Evolutionary conservation across 2,329 filamentous ascomycete genomes (phyloP).

Genomic region (Penicillium corylophilum): DNA sequence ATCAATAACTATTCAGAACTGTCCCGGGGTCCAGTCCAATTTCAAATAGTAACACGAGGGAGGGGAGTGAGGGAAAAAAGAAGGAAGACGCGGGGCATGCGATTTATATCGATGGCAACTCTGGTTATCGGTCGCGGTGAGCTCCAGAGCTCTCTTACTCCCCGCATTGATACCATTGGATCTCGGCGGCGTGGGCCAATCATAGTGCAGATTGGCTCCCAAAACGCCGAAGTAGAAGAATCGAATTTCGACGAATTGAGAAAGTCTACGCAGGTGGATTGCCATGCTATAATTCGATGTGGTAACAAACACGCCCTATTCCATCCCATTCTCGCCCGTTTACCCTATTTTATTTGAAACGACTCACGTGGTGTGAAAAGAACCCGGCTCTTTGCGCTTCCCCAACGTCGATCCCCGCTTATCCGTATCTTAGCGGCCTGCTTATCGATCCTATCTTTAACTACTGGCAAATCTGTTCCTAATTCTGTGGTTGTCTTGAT

Average conservation of each 20-base stretch:
- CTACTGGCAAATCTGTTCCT: no score
- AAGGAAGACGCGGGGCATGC: slow-evolving; percentile 10
- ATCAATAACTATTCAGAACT: not conserved
- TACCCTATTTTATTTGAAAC: not conserved
- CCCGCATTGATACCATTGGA: slow-evolving; percentile 24
- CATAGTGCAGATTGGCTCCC: not conserved
- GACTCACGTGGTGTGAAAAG: not conserved
- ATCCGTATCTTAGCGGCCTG: no score
- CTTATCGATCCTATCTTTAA: no score
- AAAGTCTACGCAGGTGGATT: slow-evolving; percentile 21
- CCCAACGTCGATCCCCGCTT: not conserved
- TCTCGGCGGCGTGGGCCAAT: slow-evolving; percentile 29
- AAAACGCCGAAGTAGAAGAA: slow-evolving; percentile 22
- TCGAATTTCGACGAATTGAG: slow-evolving; percentile 20
- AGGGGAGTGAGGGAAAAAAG: not conserved
- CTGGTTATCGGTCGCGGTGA: slow-evolving; percentile 21
- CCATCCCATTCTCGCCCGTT: not conserved
- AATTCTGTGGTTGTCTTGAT: no score
- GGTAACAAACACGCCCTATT: not conserved
- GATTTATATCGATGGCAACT: slow-evolving; percentile 18
- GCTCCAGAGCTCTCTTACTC: slow-evolving; percentile 18
- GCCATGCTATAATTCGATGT: slow-evolving; percentile 2
- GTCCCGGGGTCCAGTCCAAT: not conserved
- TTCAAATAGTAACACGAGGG: not conserved
- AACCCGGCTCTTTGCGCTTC: not conserved